phyloP scores from a whole-genome alignment of 371 early-diverging fungal genomes.

The Syncephalastrum monosporum region DNA sequence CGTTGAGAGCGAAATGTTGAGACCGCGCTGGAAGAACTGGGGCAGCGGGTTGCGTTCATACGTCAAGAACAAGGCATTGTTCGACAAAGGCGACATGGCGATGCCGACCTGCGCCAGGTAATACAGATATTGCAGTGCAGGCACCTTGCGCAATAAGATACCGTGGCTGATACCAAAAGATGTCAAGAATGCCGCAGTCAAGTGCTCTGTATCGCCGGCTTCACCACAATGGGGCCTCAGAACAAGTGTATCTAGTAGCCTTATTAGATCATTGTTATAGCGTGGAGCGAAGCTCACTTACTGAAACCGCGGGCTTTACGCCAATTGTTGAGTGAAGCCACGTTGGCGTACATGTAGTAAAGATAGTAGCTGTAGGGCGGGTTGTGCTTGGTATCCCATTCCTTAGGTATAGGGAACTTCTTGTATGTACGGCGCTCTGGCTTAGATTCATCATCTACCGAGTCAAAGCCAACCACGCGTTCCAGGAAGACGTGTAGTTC shows the following conservation, averaged over 20 bases:
- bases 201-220: slow-evolving; percentile 97
- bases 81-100: slow-evolving; percentile 98
- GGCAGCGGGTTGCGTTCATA: slow-evolving; percentile 97
- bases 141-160: slow-evolving; percentile 95
- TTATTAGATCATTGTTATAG: neutral
- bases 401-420: slow-evolving; percentile 85
- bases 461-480: slow-evolving; percentile 95
- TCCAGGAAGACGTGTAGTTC: slow-evolving; percentile 92
- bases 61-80: slow-evolving; percentile 96
- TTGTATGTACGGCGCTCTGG: slow-evolving; percentile 79
- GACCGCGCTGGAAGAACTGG: slow-evolving; percentile 92
- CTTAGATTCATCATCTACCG: slow-evolving; percentile 98
- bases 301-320: slow-evolving; percentile 79
- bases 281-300: slow-evolving; percentile 32
- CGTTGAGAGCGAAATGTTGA: slow-evolving; percentile 95
- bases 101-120: slow-evolving; percentile 96
- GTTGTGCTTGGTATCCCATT: slow-evolving; percentile 79
- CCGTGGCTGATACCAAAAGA: slow-evolving; percentile 95
- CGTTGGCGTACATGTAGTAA: slow-evolving; percentile 95
- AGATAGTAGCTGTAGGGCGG: slow-evolving; percentile 98
- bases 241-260: slow-evolving; percentile 78
- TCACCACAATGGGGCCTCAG: slow-evolving; percentile 97
- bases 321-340: slow-evolving; percentile 86
- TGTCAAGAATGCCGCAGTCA: slow-evolving; percentile 91
- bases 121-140: slow-evolving; percentile 95